Conservation (phyloP, 345 rosid species). For the Tarenaya hassleriana region DNA sequence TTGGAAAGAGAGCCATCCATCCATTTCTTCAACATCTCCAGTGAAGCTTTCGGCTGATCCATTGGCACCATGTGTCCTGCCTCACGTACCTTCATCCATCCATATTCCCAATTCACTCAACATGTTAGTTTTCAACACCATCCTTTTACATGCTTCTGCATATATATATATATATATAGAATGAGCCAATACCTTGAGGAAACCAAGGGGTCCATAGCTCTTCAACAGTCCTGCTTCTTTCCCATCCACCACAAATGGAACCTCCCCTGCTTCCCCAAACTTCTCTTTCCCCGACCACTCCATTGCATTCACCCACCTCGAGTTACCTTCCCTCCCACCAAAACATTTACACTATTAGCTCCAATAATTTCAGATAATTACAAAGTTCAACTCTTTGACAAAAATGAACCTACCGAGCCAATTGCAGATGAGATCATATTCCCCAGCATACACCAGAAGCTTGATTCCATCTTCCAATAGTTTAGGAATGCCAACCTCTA, state of each 20-base stretch:
- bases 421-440: constrained; percentile 98
- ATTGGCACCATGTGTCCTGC: constrained; percentile 99
- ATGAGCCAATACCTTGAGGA: constrained; percentile 97
- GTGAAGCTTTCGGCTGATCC: constrained; percentile 91
- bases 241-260: constrained; percentile 66
- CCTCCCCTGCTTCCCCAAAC: constrained; percentile 57
- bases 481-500: constrained; percentile 83
- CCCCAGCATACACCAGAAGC: constrained; percentile 93
- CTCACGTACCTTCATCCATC: constrained; percentile 51
- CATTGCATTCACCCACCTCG: constrained; percentile 99
- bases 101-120: constrained; percentile 6
- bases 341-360: too few species aligned
- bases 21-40: constrained; percentile 89
- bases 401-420: constrained; percentile 71
- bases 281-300: constrained; percentile 79
- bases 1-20: constrained; percentile 43
- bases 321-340: constrained; percentile 54
- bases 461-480: constrained; percentile 91
- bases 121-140: too few species aligned
- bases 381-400: too few species aligned
- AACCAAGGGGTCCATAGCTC: constrained; percentile 67
- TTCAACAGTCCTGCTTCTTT: constrained; percentile 70
- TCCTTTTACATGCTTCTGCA: too few species aligned
- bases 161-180: too few species aligned
- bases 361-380: constrained; percentile 15